Base-by-base conservation (phyloP, 805 yeast species). In the Candida parachauliodes region DNA sequence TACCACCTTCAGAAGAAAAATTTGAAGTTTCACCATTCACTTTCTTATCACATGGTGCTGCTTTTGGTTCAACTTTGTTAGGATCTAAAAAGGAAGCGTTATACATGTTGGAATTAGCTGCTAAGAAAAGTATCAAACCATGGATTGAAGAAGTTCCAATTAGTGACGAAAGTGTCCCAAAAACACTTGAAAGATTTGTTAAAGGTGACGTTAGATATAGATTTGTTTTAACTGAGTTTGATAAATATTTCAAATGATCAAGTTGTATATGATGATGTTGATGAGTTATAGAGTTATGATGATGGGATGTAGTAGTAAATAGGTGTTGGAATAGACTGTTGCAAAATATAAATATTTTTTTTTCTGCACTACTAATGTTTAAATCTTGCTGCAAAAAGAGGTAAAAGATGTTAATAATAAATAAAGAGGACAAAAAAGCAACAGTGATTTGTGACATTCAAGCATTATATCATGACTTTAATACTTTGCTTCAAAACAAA, bases 51-150 rank as follows among this genome's bases (percentile, higher is more conserved):
- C 64, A 60, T 29, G 83, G 79, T 38, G 58, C 73, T 35, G 62
- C 70, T 30, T 62, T 77, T 43, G 83, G 81, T 37, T 68, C 82
- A 8, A 79, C 88, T 9, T 67, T 68, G 41, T 64, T 74, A 57
- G 93, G 79, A 31, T 72, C 82, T 32, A 77, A 79, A 55, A 58
- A 57, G 34, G 89, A 83, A 62, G 82, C 83, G 49, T 54, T 68
- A 32, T 83, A 80, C 46, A 74, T 85, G 79, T 68, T 85, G 48
- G 65, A 77, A 31, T 54, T 84, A 44, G 84, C 88, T 15, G 76
- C 74, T 15, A 70, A 78, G 48, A 68, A 79, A 48, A 60, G 68
- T 28, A 67, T 83, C 51, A 68, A 63, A 40, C 79, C 86, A 16
- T 79, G 84, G 82, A 70, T 75, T 36, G 87, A 82, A 60, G 64